Base-by-base conservation (phyloP, 129 eudicot species). In the Helichrysum umbraculigerum region DNA sequence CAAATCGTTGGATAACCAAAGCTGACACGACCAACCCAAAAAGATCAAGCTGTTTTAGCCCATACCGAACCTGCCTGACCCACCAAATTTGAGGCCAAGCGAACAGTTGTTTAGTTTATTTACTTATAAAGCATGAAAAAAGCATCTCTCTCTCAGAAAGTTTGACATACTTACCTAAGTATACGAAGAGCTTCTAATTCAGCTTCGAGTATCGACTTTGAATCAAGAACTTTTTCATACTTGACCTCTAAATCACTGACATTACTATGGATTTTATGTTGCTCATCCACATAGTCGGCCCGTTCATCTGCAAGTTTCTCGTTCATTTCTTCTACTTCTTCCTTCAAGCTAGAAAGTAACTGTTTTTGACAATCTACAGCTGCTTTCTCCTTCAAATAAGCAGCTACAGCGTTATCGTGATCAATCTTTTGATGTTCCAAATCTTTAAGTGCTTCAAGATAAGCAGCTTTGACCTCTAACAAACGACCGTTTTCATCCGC, bases 171-270 rank as follows among this genome's bases (percentile, higher is more conserved):
- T 72, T 82, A 94, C 99, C 97, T 94, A 62, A 94, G 92, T 74
- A 88, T 91, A 68, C 94, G 97, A 61, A 94, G 80, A 64, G 97
- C 97, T 86, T 94, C 99, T 74, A 91, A 66, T 88, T 94, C 97
- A 79, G 99, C 97, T 80, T 91, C 92, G 32, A 94, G 82, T 70
- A 91, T 76, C 5, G 91, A 87, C 75, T 86, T 94, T 59, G 71
- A 67, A 84, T 89, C 93, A 81, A 89, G 79, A 70, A 91, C 9
- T 32, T 74, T 87, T 76, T 89, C 99, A 75, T 80, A 76, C 72
- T 87, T 89, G 10, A 42, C 76, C 80, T 86, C 80, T 56, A 86
- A 64, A 30, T 89, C 93, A 75, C 42, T 37, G 14, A 65, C 68
- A 21, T 12, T 51, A 58, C 56, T 42, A 28, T 34, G 77, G 68